phyloP scores from a whole-genome alignment of 306 rosid genomes.

The barrel medic (Medicago truncatula) region DNA sequence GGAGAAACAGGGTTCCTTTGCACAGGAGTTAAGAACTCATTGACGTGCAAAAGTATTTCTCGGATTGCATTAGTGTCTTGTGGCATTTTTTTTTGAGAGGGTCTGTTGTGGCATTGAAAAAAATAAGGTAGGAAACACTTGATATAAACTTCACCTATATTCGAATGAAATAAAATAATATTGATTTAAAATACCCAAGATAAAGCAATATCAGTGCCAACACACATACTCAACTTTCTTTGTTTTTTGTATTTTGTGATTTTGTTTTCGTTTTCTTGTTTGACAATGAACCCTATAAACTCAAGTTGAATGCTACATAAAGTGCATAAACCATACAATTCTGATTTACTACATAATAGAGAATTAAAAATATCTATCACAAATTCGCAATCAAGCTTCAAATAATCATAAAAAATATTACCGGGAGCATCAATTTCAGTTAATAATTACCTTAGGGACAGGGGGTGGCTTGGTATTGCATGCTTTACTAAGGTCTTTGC shows the following conservation, averaged over 20 bases:
- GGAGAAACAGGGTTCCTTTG: background rate
- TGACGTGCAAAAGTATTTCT: background rate
- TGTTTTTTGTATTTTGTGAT: background rate
- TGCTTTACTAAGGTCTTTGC: slow-evolving; percentile 76
- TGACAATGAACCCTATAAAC: slow-evolving; percentile 26
- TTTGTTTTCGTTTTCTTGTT: background rate
- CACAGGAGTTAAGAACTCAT: background rate
- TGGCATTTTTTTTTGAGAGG: too few species aligned
- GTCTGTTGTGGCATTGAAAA: background rate
- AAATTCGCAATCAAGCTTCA: slow-evolving; percentile 16
- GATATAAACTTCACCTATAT: background rate
- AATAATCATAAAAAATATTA: slow-evolving; percentile 19
- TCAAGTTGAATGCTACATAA: background rate
- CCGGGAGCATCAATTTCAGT: slow-evolving; percentile 39
- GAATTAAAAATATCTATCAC: slow-evolving; percentile 12
- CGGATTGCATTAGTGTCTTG: background rate
- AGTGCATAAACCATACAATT: background rate
- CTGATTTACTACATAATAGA: background rate
- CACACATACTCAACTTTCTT: slow-evolving; percentile 4
- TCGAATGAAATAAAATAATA: background rate
- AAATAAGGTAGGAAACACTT: background rate
- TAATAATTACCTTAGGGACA: slow-evolving; percentile 79
- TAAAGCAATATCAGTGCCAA: background rate
- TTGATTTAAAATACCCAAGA: background rate
- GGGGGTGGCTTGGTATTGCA: slow-evolving; percentile 85